Base-by-base conservation (phyloP, 2,329 filamentous ascomycete genomes). In the Plenodomus biglobosus region DNA sequence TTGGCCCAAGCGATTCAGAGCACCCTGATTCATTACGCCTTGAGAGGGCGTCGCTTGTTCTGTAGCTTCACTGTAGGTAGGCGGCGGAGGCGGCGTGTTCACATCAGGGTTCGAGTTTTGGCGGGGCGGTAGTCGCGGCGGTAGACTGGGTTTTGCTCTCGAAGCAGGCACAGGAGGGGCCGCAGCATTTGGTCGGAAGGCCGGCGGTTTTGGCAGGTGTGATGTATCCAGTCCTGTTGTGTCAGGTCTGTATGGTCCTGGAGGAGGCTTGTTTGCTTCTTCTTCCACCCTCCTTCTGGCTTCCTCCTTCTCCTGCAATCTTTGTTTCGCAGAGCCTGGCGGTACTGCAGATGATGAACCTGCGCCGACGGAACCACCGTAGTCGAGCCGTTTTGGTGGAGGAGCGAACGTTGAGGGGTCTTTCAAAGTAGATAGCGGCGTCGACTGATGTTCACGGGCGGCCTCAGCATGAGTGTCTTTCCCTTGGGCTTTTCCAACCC, bases 341-440 rank as follows among this genome's bases (percentile, higher is more conserved):
- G 20, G 77, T 34, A 52, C 75, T 13, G 75, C 74, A 38, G 77
- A 65, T 42, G 77, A 75, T 22, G 74, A 69, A 13, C 76, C 62
- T 2, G 76, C 72, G 6, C 69, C 71, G 13, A 70, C 72, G 3
- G 27, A 15, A 47, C 76, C 73, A 65, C 80, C 73, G 55, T 78
- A 79, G 41, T 77, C 75, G 47, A 76, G 71, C 52, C 65, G 87
- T 61, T 83, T 92, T 0, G 91, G 91, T 20, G 91, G 91, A 19
- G 90, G 89, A 2, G 83, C 90, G 67, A 95, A 96, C 15, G 84
- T 81, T 1, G 82, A 71, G 1, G 90, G 91, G 66, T 96, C 90
- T 66, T 84, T 85, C 22, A 96, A 79, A 3, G 83, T 78, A 8
- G 84, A 78, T 37, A 95, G 74, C 1, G 91, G 90, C 15, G 79